Evolutionary conservation across 345 rosid species (phyloP).

Genomic region (Cardamine chenopodiifolia): DNA sequence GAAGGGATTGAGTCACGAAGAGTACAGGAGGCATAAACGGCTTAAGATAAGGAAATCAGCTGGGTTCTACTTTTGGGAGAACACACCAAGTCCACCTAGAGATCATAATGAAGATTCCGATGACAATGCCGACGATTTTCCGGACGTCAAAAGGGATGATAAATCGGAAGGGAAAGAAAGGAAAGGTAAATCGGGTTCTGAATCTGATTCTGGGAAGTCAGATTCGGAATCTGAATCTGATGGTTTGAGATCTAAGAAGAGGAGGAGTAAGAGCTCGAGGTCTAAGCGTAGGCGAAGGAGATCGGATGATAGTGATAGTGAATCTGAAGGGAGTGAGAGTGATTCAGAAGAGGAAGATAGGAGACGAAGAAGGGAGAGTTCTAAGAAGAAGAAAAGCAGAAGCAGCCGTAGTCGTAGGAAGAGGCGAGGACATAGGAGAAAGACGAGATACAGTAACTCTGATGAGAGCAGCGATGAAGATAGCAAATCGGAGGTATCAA

Average conservation of each 20-base stretch:
- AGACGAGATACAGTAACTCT: conserved; percentile 49
- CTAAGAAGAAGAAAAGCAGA: conserved; percentile 41
- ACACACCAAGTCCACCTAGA: conserved; percentile 84
- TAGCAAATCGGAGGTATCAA: conserved; percentile 45
- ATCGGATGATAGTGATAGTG: conserved; percentile 45
- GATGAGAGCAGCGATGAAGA: conserved; percentile 50
- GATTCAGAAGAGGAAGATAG: conserved; percentile 49
- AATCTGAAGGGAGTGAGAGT: conserved; percentile 53
- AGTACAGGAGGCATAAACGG: conserved; percentile 80
- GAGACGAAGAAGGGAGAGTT: conserved; percentile 48
- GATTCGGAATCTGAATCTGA: conserved; percentile 53
- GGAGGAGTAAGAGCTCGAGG: conserved; percentile 45
- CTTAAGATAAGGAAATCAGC: conserved; percentile 77
- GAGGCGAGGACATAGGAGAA: conserved; percentile 37
- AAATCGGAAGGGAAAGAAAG: conserved; percentile 44
- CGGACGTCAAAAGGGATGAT: conserved; percentile 49
- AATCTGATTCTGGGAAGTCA: conserved; percentile 50
- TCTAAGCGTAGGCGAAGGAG: conserved; percentile 37
- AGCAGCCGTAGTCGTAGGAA: conserved; percentile 45
- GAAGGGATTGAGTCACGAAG: conserved; percentile 76
- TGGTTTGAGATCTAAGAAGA: conserved; percentile 50
- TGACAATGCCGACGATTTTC: conserved; percentile 53
- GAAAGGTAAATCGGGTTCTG: conserved; percentile 32
- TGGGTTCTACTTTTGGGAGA: conserved; percentile 65
- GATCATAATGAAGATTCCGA: conserved; percentile 50